Base-by-base conservation (phyloP, 1,284 basidiomycete species). In the Gomphus sp. region DNA sequence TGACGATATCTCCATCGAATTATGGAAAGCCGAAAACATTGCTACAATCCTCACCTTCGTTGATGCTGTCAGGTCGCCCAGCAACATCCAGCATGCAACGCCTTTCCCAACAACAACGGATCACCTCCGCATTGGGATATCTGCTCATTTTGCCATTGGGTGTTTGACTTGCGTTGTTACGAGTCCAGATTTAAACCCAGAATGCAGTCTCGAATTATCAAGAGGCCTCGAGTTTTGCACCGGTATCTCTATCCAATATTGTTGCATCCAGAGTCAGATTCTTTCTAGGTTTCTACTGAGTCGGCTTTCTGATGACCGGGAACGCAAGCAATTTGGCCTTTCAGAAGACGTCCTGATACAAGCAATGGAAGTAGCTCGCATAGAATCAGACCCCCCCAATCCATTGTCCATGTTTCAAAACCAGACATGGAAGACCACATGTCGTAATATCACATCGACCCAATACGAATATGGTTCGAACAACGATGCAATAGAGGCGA, bases 141-240 rank as follows among this genome's bases (percentile, higher is more conserved):
- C 77, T 11, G 66, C 76, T 16, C 80, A 84, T n/a, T 39, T 87
- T 36, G 79, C 87, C 0, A 64, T 93, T 34, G 81, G 77, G 0
- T 78, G 79, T n/a, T 72, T 89, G 52, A 81, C 85, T 49, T 64
- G 89, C 10, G 84, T 90, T 60, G 67, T 91, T 44, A 89, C 89
- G 5, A 81, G 87, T 18, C 79, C 78, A 39, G 93, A 94, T 67
- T 76, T 92, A 52, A 90, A 89, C 62, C 89, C 89, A 0, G 71
- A 77, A 0, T 85, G 88, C 64, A 75, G 78, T 18, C 69, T 81
- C 56, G 81, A 80, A 37, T 76, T 93, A 9, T 83, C 82, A 2
- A 81, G 90, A 31, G 93, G 93, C 1, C 69, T 92, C 45, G 85
- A 85, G 22, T 65, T 88, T 12, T 80, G 84, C 54, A 82, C 81